Evolutionary conservation across 331 rosid species (phyloP).

Genomic region (Acacia pycnantha): DNA sequence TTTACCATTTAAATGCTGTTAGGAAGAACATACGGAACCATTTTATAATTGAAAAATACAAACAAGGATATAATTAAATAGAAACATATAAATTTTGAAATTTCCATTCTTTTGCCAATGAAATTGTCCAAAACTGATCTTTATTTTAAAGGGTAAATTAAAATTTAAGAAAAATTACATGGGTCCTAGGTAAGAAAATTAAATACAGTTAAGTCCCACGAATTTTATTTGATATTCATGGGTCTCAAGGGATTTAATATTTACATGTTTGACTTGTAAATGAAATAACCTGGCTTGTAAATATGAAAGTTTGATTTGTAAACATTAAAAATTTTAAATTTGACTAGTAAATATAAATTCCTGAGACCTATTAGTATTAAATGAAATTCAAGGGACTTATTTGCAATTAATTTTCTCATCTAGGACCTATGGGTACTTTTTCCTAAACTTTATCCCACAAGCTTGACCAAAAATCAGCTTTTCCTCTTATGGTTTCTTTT

Average conservation of each 20-base stretch:
- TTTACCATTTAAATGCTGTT: too few species aligned
- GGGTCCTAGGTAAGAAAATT: not conserved
- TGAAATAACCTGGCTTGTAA: not conserved
- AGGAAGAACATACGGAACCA: not conserved
- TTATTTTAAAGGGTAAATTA: not conserved
- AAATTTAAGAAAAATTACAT: not conserved
- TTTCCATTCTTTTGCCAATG: not conserved
- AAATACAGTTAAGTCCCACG: not conserved
- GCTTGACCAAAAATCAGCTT: not conserved
- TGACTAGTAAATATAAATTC: not conserved
- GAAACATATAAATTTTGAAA: not conserved
- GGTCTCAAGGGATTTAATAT: not conserved
- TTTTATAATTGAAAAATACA: conserved; percentile 11
- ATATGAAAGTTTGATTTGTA: not conserved
- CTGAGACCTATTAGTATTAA: not conserved
- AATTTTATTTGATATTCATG: too few species aligned
- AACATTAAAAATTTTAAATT: not conserved
- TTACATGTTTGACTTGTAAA: not conserved
- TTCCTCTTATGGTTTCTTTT: not conserved
- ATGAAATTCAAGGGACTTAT: not conserved
- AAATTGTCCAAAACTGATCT: not conserved
- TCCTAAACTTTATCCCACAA: not conserved
- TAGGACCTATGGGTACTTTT: not conserved
- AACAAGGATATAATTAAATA: not conserved
- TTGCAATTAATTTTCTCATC: not conserved